Evolutionary conservation across 129 eudicot genomes (phyloP).

Genomic region (Escallonia rubra): DNA sequence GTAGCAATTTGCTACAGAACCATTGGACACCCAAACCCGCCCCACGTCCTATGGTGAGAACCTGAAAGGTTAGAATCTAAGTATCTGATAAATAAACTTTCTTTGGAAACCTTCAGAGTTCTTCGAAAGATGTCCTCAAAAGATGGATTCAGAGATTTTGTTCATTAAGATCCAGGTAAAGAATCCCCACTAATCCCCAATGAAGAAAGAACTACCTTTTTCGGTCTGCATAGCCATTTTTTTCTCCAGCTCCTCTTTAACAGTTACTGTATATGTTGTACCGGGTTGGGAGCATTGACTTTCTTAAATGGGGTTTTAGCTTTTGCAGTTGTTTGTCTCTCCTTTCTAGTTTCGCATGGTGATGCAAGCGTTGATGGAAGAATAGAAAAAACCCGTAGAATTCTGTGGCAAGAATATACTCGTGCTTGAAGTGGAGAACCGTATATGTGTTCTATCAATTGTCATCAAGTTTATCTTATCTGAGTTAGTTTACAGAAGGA

Average conservation of each 20-base stretch:
- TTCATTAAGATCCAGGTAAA: conserved; percentile 32
- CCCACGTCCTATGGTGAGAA: no score
- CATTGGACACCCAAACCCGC: no score
- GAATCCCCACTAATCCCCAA: background rate
- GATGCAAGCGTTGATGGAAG: conserved; percentile 12
- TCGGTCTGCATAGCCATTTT: background rate
- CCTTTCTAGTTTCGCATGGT: conserved; percentile 5
- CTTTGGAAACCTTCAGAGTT: no score
- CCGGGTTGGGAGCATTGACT: conserved; percentile 5
- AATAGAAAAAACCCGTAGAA: conserved; percentile 2
- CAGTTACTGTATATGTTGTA: background rate
- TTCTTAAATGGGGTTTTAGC: conserved; percentile 18
- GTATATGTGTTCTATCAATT: background rate
- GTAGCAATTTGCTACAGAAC: no score
- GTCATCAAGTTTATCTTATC: conserved; percentile 14
- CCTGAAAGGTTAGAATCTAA: no score
- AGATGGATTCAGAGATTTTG: conserved; percentile 14
- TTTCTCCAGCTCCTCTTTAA: background rate
- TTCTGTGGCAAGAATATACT: conserved; percentile 27
- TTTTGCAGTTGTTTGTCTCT: conserved; percentile 8
- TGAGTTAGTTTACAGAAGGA: background rate
- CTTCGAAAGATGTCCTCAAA: background rate
- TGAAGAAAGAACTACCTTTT: no score
- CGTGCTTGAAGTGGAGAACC: background rate
- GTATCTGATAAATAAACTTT: no score